Base-by-base conservation (phyloP, 169 alveolate species). In the Plasmodium falciparum region DNA sequence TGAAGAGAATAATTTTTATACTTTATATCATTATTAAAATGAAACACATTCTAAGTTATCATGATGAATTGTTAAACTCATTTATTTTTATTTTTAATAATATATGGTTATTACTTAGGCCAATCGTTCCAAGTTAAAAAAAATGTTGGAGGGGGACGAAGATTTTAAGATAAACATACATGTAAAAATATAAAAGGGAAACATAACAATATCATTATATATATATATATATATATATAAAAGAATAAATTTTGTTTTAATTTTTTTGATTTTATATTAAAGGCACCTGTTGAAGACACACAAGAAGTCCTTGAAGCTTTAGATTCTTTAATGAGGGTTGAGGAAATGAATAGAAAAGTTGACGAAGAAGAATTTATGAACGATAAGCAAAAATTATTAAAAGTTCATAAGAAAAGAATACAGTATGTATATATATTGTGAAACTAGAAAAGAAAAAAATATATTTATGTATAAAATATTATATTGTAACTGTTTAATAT, bases 241-340 rank as follows among this genome's bases (percentile, higher is more conserved):
- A 91, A 61, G 56, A 85, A 62, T 43, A 50, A 13, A 83, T n/a
- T 70, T 92, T 50, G 15, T 39, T 11, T 63, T 39, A 56, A 7
- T 17, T 33, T 69, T 67, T 26, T 73, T 61, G 45, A 61, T 24
- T 73, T 80, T 43, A 33, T 22, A 15, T 26, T 52, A 22, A 73
- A 85, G 88, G 86, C 88, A 12, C 86, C 88, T 8, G 86, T 85
- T 17, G 88, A 73, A 43, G 74, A 71, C 15, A 71, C 88, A 63
- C 71, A 69, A 43, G 88, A 73, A 58, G 75, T 67, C 33, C 49
- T 52, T 43, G 74, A 62, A 8, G 39, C 70, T 50, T 45, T 73
- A 85, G 96, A 94, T 63, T 94, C 95, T 49, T 67, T 94, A 45
- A 94, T 92, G 95, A 80, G 93, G 95, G 89, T 94, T 89, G 96